phyloP scores from a whole-genome alignment of 225 moss, liverwort and hornwort genomes.

The Straminergon stramineum region DNA sequence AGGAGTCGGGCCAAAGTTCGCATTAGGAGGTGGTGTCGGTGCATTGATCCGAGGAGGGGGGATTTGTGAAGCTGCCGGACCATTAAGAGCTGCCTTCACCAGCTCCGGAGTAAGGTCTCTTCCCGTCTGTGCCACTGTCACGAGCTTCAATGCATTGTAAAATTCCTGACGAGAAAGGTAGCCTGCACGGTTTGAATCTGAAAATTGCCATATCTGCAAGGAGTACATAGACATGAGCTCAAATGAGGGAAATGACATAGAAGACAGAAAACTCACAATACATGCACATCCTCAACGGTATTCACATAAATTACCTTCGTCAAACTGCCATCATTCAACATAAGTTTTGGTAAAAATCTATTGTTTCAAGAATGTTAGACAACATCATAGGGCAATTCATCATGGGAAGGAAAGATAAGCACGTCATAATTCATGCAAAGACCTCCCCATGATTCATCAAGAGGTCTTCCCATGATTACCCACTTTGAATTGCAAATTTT shows the following conservation, averaged over 20 bases:
- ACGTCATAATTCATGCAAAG: neutral
- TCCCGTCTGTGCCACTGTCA: constrained; percentile 90
- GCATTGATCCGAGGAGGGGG: constrained; percentile 79
- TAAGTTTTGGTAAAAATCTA: neutral
- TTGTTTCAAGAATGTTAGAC: neutral
- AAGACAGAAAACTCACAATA: neutral
- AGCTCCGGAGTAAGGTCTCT: constrained; percentile 90
- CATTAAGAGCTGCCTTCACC: constrained; percentile 79
- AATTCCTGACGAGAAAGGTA: constrained; percentile 79
- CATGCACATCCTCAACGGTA: neutral
- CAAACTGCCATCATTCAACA: neutral
- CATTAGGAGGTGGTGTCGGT: constrained; percentile 29
- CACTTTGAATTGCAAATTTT: neutral
- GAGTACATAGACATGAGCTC: neutral
- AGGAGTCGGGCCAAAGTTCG: constrained; percentile 35
- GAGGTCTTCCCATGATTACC: neutral
- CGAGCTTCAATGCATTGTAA: constrained; percentile 92
- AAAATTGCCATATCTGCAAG: constrained; percentile 96
- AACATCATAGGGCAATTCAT: neutral
- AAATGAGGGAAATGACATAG: neutral
- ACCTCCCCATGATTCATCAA: neutral
- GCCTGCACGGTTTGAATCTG: constrained; percentile 72
- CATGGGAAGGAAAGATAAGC: neutral
- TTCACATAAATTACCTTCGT: neutral
- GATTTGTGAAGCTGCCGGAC: constrained; percentile 88